Evolutionary conservation across 106 monocot genomes (phyloP), one percentile per base, ranked within the genome.

Genomic region (Acorus calamus): DNA sequence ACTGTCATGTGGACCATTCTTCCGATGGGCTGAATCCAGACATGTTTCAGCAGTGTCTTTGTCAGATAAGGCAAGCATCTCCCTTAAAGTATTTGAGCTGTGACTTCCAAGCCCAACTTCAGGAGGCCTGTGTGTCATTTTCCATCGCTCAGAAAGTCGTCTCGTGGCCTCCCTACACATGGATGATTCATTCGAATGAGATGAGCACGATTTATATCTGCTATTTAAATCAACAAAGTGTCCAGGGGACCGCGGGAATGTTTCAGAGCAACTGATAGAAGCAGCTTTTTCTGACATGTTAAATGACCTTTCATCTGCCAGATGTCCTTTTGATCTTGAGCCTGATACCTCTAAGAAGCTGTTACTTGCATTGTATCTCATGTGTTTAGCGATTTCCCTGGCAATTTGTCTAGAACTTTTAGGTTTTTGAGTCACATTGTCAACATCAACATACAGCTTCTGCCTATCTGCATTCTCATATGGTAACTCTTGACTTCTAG

Each of bases 51-150:
- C 53, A 48, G 14, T 60, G 47, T 88, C 82, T 47, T 50, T 78
- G 43, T 84, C 78, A 9, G 83, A 77, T 12, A 80, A 59, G 55
- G 86, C 80, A 14, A 90, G 77, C 79, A 94, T 96, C 66, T 91
- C 91, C 55, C 74, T 74, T 43, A 96, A 71, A 45, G 87, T 81
- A 49, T 59, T 85, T 12, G 80, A 77, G 51, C 59, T 64, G 66
- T 66, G 65, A 14, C 5, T 59, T 54, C 55, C 42, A 64, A 48
- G 53, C 50, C 67, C 63, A 6, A 55, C 60, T 13, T 73, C 78
- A 50, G 71, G 74, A 67, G 14, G 66, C 11, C 46, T 60, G 14
- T 75, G 69, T 14, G 74, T 60, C 61, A 63, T 78, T 66, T 69
- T 78, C 82, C 78, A 83, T 63, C 76, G 70, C 57, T 85, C 74